A percentile compares a stretch with the other conserved stretches of the same genome.
Evolutionary conservation across 768 basidiomycete genomes (phyloP).

Genomic region (Russula virescens): DNA sequence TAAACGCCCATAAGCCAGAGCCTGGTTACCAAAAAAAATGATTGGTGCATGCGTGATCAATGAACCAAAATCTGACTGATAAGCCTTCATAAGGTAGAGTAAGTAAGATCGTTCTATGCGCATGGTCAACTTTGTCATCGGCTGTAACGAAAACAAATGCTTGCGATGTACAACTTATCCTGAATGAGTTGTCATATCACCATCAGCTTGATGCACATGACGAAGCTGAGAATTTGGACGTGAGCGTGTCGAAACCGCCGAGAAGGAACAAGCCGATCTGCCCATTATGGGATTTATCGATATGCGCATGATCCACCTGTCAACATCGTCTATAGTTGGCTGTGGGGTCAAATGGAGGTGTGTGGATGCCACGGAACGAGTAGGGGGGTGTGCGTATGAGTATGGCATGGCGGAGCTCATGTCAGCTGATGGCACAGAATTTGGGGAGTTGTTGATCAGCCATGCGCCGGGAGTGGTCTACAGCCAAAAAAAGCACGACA

Average conservation of each 20-base stretch:
- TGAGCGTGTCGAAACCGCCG: conserved; percentile 87
- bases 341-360: not conserved
- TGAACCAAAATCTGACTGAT: conserved; percentile 91
- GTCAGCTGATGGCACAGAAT: conserved; percentile 83
- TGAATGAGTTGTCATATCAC: conserved; percentile 80
- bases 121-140: not conserved
- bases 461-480: conserved; percentile 83
- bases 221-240: conserved; percentile 91
- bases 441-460: conserved; percentile 80
- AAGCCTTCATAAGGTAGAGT: conserved; percentile 80
- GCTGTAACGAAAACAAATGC: not conserved
- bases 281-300: conserved; percentile 83
- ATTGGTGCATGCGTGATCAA: conserved; percentile 77
- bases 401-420: conserved; percentile 80
- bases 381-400: conserved; percentile 44
- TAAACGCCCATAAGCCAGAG: conserved; percentile 10
- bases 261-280: conserved; percentile 74
- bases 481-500: conserved; percentile 78
- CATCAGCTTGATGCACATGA: conserved; percentile 81
- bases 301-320: conserved; percentile 76
- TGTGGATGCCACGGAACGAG: not conserved
- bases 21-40: conserved; percentile 2
- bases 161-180: conserved; percentile 71
- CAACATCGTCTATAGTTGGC: conserved; percentile 53
- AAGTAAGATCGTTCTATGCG: conserved; percentile 70